Evolutionary conservation across 768 basidiomycete species (phyloP).

Genomic region (Calocybe cyanea): DNA sequence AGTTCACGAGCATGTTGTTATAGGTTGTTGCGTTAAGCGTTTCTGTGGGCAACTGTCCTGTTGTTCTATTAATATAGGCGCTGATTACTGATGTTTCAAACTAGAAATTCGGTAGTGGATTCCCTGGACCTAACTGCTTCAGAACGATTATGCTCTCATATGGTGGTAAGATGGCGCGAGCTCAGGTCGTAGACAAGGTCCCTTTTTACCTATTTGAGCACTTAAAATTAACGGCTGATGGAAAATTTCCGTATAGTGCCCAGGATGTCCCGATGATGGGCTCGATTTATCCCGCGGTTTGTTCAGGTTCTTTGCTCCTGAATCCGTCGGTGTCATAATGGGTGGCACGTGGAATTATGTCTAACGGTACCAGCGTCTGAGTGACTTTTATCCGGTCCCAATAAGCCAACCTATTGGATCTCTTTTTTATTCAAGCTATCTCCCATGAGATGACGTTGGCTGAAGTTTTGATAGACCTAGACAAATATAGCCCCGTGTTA

Average conservation of each 20-base stretch:
- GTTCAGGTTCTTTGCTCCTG: constrained; percentile 47
- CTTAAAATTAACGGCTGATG: not conserved
- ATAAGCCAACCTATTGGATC: no score
- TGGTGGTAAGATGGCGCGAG: constrained; percentile 52
- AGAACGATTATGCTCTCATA: constrained; percentile 58
- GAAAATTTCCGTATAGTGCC: not conserved
- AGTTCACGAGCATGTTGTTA: not conserved
- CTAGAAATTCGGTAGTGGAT: constrained; percentile 51
- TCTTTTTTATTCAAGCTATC: no score
- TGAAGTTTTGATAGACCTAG: no score
- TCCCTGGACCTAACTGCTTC: constrained; percentile 47
- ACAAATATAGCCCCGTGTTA: no score
- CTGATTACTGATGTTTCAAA: constrained; percentile 8
- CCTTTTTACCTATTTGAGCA: not conserved
- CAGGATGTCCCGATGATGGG: constrained; percentile 37
- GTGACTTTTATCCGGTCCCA: no score
- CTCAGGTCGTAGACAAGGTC: constrained; percentile 63
- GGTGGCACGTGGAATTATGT: constrained; percentile 47
- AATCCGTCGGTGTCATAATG: constrained; percentile 41
- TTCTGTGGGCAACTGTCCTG: constrained; percentile 22
- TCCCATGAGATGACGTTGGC: no score
- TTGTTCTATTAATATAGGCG: not conserved
- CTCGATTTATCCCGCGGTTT: constrained; percentile 57
- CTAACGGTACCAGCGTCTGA: no score
- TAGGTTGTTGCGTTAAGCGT: constrained; percentile 55